Base-by-base conservation (phyloP, 768 basidiomycete genomes). In the Trametes cubensis region DNA sequence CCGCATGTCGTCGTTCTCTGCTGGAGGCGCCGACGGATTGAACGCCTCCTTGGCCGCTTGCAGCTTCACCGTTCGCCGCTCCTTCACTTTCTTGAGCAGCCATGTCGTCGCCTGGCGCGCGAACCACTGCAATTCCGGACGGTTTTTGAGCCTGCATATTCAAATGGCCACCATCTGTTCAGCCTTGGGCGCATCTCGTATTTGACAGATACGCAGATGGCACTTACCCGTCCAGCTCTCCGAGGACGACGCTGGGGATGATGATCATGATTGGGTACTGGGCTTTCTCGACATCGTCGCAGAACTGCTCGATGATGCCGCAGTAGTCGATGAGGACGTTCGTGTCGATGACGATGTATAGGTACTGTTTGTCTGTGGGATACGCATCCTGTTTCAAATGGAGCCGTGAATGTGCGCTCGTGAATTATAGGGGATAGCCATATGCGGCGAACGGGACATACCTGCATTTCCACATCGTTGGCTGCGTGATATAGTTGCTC, bases 391-490 rank as follows among this genome's bases (percentile, higher is more conserved):
- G 42, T 23, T 30, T 14, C 45, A 46, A 40, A 47, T 23, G 55
- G 15, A 45, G 58, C 30, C 50, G 17, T 41, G 28, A 21, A 42
- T n/a, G 13, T 38, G 25, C 39, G 25, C 34, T 34, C 42, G 18
- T 7, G 28, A 23, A n/a, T n/a, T 2, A 25, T 25, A 34, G 7
- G 18, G 47, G 5, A 44, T 30, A 25, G 34, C 34, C 10, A 34
- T 34, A 34, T 34, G 34, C 11, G 34, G 25, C 6, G 14, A 4
- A 18, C 45, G 25, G 17, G 23, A 49, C 81, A 67, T 67, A 87
- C 89, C 78, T 82, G 81, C 88, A 89, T 89, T 66, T 90, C 88
- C 15, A 90, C 82, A 78, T 90, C 76, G 67, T 86, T 86, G 39
- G 83, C 82, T 45, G 84, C 77, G 66, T 82, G 46, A 23, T 65